Conservation (phyloP, 768 basidiomycete species). For the Phanerodontia chrysosporium region DNA sequence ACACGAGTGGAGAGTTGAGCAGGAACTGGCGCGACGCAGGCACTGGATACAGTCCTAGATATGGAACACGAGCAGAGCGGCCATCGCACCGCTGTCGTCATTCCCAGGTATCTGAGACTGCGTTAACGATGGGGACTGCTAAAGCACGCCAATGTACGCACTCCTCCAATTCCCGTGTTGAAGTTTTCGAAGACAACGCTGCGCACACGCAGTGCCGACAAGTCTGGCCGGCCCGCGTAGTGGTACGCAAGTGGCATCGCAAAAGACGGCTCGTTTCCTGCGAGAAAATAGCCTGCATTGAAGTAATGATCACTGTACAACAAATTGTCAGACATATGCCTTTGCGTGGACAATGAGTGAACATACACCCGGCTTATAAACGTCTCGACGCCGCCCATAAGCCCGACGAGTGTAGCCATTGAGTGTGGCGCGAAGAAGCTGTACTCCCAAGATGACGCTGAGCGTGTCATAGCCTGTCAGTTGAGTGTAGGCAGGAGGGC, state of each 20-base stretch:
- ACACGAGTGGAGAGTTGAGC: slow-evolving; percentile 44
- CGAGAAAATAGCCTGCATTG: slow-evolving; percentile 38
- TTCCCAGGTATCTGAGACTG: slow-evolving; percentile 42
- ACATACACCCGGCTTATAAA: slow-evolving; percentile 38
- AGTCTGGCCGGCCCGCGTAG: slow-evolving; percentile 47
- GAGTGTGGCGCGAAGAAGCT: slow-evolving; percentile 51
- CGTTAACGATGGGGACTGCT: not conserved
- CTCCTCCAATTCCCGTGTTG: slow-evolving; percentile 43
- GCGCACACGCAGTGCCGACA: slow-evolving; percentile 42
- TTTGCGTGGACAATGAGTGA: not conserved
- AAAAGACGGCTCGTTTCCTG: slow-evolving; percentile 49
- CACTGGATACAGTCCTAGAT: slow-evolving; percentile 49
- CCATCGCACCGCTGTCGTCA: slow-evolving; percentile 53
- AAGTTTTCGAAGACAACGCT: slow-evolving; percentile 42
- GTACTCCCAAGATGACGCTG: slow-evolving; percentile 52
- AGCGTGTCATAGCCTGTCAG: too few species aligned
- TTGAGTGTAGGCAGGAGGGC: too few species aligned
- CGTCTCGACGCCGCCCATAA: slow-evolving; percentile 43
- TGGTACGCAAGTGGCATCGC: slow-evolving; percentile 45
- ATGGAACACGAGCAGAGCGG: slow-evolving; percentile 45
- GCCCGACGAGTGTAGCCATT: slow-evolving; percentile 39
- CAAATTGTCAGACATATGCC: not conserved
- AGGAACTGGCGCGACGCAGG: slow-evolving; percentile 42
- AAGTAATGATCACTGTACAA: slow-evolving; percentile 41
- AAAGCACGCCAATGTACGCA: slow-evolving; percentile 10